Evolutionary conservation across 371 early-diverging fungal genomes (phyloP).

Genomic region (Batkoa obscura): DNA sequence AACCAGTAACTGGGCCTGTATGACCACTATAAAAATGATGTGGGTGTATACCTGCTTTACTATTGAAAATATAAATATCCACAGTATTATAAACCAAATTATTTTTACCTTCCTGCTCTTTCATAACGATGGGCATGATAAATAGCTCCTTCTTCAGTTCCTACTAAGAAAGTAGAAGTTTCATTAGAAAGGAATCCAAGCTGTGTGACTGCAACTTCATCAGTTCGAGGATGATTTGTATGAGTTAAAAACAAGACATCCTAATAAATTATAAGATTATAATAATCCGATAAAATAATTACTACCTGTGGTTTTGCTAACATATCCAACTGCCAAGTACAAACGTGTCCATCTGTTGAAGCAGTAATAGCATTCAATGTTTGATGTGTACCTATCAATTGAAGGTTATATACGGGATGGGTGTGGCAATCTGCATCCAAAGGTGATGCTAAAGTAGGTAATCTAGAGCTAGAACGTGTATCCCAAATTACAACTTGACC

Average conservation of each 20-base stretch:
- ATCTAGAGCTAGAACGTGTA: conserved; percentile 58
- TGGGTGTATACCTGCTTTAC: conserved; percentile 85
- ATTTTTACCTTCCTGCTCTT: conserved; percentile 56
- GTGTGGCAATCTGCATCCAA: conserved; percentile 85
- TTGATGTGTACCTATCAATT: conserved; percentile 84
- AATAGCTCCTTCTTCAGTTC: conserved; percentile 84
- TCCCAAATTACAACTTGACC: conserved; percentile 96
- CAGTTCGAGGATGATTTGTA: conserved; percentile 55
- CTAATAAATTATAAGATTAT: conserved; percentile 11
- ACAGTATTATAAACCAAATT: neutral
- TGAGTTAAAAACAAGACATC: conserved; percentile 64
- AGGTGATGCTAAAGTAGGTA: conserved; percentile 68
- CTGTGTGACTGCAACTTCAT: conserved; percentile 80
- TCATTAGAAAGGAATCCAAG: conserved; percentile 83
- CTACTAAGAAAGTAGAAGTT: conserved; percentile 82
- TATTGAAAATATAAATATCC: conserved; percentile 11
- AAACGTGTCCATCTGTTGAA: conserved; percentile 85
- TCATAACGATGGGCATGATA: conserved; percentile 87
- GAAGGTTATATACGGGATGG: conserved; percentile 80
- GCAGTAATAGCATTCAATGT: conserved; percentile 80
- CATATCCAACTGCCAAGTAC: conserved; percentile 94
- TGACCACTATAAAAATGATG: conserved; percentile 73
- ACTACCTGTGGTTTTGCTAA: conserved; percentile 69
- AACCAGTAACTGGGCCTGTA: conserved; percentile 69
- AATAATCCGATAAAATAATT: neutral